Conservation (phyloP, 176 grass and related monocot genomes). For the Aegilops umbellulata region DNA sequence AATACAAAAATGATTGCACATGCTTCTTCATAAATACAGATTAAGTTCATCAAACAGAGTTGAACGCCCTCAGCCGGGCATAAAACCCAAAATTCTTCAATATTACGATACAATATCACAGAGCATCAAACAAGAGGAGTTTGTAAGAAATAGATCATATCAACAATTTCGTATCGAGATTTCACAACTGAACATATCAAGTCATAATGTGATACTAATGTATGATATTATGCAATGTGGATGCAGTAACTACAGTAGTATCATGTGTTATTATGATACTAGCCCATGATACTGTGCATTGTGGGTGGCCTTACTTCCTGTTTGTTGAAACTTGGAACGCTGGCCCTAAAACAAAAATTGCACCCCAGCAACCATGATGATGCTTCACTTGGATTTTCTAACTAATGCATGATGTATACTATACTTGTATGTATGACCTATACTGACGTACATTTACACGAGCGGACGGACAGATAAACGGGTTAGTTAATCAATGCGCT, state of each 20-base stretch:
- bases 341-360: conserved; percentile 20
- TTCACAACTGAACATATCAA: neutral
- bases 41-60: neutral
- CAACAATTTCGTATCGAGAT: neutral
- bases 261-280: neutral
- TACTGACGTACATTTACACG: conserved; percentile 23
- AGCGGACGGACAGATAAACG: neutral
- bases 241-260: neutral
- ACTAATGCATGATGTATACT: neutral
- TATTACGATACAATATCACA: neutral
- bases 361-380: neutral
- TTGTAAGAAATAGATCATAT: neutral
- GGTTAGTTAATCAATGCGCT: conserved; percentile 4
- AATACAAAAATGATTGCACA: neutral
- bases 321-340: neutral
- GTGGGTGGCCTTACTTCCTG: neutral
- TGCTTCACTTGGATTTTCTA: neutral
- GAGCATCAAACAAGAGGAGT: neutral
- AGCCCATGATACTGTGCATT: neutral
- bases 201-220: neutral
- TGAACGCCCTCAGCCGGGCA: neutral
- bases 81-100: neutral
- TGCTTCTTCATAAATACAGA: neutral
- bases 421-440: conserved; percentile 17
- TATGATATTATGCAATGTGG: neutral